Evolutionary conservation across 2,329 filamentous ascomycete genomes (phyloP).

Genomic region (Emericellopsis atlantica): DNA sequence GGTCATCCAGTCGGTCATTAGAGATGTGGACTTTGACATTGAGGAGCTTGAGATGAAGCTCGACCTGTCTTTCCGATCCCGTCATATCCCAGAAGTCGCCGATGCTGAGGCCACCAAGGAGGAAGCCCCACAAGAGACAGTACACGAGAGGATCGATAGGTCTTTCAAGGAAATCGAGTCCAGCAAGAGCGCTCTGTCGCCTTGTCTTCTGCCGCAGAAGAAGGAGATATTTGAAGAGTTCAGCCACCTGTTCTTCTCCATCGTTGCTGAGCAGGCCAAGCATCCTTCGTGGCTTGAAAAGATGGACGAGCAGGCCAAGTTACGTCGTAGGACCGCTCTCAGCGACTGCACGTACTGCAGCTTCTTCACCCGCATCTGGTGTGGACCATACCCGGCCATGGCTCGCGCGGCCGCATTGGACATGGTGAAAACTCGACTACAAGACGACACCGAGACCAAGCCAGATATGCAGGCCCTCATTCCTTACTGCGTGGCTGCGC

Average conservation of each 20-base stretch:
- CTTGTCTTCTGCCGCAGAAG: constrained; percentile 38
- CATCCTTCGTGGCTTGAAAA: constrained; percentile 25
- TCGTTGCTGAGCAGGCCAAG: constrained; percentile 30
- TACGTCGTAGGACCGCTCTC: constrained; percentile 40
- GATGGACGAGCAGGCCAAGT: constrained; percentile 41
- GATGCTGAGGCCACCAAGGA: constrained; percentile 32
- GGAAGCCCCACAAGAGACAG: constrained; percentile 9
- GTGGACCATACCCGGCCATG: constrained; percentile 54
- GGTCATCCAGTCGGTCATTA: constrained; percentile 54
- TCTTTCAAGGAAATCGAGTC: constrained; percentile 23
- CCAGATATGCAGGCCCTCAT: constrained; percentile 66
- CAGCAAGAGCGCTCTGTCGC: constrained; percentile 24
- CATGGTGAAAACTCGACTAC: constrained; percentile 45
- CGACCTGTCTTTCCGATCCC: constrained; percentile 53
- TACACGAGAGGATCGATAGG: constrained; percentile 4
- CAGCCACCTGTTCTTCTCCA: constrained; percentile 43
- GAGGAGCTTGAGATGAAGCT: constrained; percentile 64
- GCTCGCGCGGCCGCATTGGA: constrained; percentile 59
- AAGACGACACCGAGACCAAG: constrained; percentile 30
- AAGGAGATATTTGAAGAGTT: constrained; percentile 45
- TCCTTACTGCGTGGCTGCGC: constrained; percentile 67
- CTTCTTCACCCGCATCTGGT: constrained; percentile 68
- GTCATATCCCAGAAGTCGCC: constrained; percentile 31
- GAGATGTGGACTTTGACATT: constrained; percentile 58
- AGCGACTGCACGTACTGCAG: constrained; percentile 57